Evolutionary conservation across 2,329 filamentous ascomycete genomes (phyloP), one percentile per base, ranked within the genome.

Genomic region (Fusarium veterinarium): DNA sequence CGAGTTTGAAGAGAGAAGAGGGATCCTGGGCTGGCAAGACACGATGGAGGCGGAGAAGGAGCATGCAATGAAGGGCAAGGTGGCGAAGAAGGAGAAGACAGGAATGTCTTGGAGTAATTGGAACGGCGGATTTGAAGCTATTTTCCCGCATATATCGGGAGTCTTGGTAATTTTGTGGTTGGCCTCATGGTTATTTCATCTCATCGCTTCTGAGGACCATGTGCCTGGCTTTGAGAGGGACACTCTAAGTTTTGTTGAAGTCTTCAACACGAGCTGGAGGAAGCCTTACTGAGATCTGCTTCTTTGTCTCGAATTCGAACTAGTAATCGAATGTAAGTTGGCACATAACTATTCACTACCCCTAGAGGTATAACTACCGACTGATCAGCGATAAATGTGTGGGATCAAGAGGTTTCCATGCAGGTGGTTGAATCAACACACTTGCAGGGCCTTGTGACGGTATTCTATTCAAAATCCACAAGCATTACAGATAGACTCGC

Each of bases 281-380:
- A 16, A n/a, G 13, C 14, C 3, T 9, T 8, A n/a, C 5, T 48
- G 10, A 48, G 13, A 9, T 31, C 0, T 3, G 9, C 8, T 17
- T 10, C 2, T 6, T 6, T n/a, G 13, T 48, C 4, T 48, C 14
- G 14, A n/a, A 31, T 16, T n/a, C n/a, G 6, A 31, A 8, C 9
- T n/a, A 17, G 25, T 4, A 8, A 46, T n/a, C 4, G 9, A 46
- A n/a, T 16, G 3, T 2, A 11, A 16, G 4, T n/a, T 46, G 9
- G n/a, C 11, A 19, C 14, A 14, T 9, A 30, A 30, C 9, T 13
- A 41, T 20, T 16, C 20, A 6, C 40, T n/a, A 16, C 13, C 44
- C 30, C 3, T 14, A 7, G 13, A 4, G 4, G 13, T 10, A 16
- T 13, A 30, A 30, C 6, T 30, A 30, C 9, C 20, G 4, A 30